Conservation (phyloP, 2,329 filamentous ascomycete species). For the Pleurostoma richardsiae region DNA sequence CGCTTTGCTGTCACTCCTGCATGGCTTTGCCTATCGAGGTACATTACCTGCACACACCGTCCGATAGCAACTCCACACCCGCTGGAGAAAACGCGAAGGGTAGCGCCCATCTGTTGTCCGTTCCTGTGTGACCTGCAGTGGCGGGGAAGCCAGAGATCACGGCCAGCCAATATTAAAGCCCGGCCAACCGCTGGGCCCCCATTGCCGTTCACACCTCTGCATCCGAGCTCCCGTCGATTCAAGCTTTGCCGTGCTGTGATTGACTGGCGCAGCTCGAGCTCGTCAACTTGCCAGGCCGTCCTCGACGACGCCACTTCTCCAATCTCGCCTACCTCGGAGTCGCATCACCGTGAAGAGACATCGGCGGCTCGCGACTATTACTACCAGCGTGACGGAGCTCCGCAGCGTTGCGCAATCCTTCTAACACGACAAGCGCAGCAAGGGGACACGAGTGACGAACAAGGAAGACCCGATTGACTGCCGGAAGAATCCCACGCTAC, state of each 20-base stretch:
- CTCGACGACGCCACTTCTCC: not conserved
- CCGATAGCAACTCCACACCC: no score
- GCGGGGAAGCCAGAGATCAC: conserved; percentile 29
- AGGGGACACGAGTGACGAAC: not conserved
- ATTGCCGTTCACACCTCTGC: conserved; percentile 15
- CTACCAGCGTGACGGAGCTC: not conserved
- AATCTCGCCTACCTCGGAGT: not conserved
- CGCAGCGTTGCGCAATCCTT: not conserved
- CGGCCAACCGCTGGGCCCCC: conserved; percentile 37
- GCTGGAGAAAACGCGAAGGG: no score
- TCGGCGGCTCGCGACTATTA: not conserved
- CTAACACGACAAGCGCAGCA: not conserved
- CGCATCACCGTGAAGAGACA: not conserved
- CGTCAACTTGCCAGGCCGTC: not conserved
- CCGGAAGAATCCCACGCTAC: no score
- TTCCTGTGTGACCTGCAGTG: conserved; percentile 27
- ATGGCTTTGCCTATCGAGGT: no score
- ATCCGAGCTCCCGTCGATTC: conserved; percentile 1
- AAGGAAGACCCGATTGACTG: no score
- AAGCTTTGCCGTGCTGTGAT: not conserved
- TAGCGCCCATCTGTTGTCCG: not conserved
- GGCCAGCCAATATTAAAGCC: conserved; percentile 49
- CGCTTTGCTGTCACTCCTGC: no score
- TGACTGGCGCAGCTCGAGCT: not conserved
- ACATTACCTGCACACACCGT: no score